phyloP scores from a whole-genome alignment of 148 eudicot species.

The Beta vulgaris region DNA sequence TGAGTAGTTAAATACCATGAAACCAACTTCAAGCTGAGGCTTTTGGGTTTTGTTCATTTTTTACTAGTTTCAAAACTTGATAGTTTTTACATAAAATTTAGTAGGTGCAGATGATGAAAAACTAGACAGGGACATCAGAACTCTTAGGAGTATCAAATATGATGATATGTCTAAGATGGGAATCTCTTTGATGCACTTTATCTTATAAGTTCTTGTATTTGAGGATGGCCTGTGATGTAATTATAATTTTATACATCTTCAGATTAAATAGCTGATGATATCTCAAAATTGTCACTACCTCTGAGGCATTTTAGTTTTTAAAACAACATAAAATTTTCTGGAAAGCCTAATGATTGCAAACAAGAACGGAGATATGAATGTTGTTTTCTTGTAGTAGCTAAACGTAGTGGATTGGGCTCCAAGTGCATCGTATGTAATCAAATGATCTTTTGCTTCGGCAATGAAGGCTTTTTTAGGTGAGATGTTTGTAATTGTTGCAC shows the following conservation, averaged over 20 bases:
- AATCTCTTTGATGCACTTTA: conserved; percentile 35
- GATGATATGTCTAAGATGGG: conserved; percentile 39
- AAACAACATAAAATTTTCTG: too few species aligned
- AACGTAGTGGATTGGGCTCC: conserved; percentile 22
- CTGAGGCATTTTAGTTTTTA: conserved; percentile 12
- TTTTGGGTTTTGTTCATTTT: conserved; percentile 6
- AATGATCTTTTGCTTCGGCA: not conserved
- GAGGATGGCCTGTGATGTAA: conserved; percentile 15
- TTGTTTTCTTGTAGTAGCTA: conserved; percentile 22
- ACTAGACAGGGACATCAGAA: conserved; percentile 45
- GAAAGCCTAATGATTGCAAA: conserved; percentile 24
- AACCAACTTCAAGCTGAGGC: conserved; percentile 34
- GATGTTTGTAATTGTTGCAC: too few species aligned
- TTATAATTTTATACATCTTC: conserved; percentile 5
- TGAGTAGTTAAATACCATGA: conserved; percentile 34
- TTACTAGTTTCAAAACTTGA: too few species aligned
- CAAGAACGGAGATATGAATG: conserved; percentile 38
- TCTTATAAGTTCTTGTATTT: too few species aligned
- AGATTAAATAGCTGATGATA: conserved; percentile 18
- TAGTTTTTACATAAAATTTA: not conserved
- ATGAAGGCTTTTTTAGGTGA: conserved; percentile 7
- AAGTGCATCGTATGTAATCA: conserved; percentile 9
- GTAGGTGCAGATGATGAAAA: conserved; percentile 27
- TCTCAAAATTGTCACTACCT: conserved; percentile 27
- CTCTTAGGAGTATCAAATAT: conserved; percentile 3